A percentile compares a stretch with the other conserved stretches of the same genome.
Evolutionary conservation across 2,329 filamentous ascomycete genomes (phyloP).

Genomic region (Zymoseptoria brevis): DNA sequence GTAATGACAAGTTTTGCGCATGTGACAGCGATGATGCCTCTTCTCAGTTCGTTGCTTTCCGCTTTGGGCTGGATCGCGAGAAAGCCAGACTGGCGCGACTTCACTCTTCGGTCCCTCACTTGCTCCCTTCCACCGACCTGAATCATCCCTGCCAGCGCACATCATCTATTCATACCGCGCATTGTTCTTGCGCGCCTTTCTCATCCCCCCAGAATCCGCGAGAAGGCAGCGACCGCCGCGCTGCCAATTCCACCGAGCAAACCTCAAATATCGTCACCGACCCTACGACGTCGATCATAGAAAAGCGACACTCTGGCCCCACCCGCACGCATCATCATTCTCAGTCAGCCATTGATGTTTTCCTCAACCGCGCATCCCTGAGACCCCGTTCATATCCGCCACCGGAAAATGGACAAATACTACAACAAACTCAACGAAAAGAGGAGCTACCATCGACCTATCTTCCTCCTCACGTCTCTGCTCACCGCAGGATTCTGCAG

Average conservation of each 20-base stretch:
- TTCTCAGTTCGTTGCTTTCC: not conserved
- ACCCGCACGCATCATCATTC: not conserved
- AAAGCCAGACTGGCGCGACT: not conserved
- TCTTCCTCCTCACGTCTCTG: conserved; percentile 26
- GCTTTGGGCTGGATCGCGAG: not conserved
- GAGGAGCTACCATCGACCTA: conserved; percentile 25
- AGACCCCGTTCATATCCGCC: not conserved
- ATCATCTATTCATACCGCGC: not conserved
- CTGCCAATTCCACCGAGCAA: not conserved
- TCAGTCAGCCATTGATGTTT: not conserved
- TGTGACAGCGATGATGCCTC: not conserved
- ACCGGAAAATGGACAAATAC: conserved; percentile 9
- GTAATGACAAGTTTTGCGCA: not conserved
- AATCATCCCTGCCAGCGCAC: not conserved
- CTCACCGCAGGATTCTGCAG: conserved; percentile 30
- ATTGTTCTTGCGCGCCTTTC: not conserved
- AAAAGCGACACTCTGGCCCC: not conserved
- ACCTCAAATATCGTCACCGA: not conserved
- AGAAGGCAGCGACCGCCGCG: not conserved
- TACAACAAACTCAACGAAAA: conserved; percentile 27
- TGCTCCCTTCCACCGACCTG: not conserved
- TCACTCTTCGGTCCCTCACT: not conserved
- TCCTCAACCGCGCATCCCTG: not conserved
- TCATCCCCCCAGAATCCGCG: not conserved
- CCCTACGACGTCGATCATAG: not conserved